These are phyloP conservation scores for Xylaria sp. DNA, from an alignment of 2,329 filamentous ascomycete species.

Conservation along the genomic window DNA sequence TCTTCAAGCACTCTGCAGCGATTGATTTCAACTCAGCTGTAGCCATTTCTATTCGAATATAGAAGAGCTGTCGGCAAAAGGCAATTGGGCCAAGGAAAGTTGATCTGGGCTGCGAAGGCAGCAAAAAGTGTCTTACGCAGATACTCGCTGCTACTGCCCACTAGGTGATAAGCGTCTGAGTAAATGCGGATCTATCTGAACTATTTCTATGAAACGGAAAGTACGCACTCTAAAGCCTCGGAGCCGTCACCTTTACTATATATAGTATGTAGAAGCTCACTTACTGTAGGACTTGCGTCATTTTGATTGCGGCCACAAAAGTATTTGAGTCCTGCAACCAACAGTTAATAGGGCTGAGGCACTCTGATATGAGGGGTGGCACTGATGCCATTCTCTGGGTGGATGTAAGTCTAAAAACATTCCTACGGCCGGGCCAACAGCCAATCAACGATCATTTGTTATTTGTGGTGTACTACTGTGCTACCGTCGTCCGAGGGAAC, in stretches of 20 bases:
- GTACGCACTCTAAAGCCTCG: background rate
- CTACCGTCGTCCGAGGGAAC: background rate
- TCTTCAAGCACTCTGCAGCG: background rate
- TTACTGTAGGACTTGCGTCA: background rate
- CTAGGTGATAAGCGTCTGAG: background rate
- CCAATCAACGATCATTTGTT: background rate
- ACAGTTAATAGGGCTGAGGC: background rate
- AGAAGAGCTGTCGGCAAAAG: background rate
- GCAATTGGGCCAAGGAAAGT: background rate
- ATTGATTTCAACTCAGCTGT: background rate
- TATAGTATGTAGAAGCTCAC: background rate
- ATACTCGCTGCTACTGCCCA: background rate
- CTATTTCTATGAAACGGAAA: background rate
- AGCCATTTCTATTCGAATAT: background rate
- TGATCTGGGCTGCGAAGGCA: background rate
- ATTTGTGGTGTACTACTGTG: too few relatives aligned
- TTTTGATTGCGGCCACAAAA: background rate
- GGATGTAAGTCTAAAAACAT: background rate
- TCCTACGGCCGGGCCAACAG: background rate
- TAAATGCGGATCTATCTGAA: background rate
- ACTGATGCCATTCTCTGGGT: background rate
- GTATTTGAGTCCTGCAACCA: background rate
- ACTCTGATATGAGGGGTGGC: too few relatives aligned
- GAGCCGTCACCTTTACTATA: background rate
- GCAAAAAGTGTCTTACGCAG: background rate